These are phyloP conservation scores for Phialophora verrucosa DNA, from an alignment of 2,329 filamentous ascomycete species.

Conservation along the genomic window DNA sequence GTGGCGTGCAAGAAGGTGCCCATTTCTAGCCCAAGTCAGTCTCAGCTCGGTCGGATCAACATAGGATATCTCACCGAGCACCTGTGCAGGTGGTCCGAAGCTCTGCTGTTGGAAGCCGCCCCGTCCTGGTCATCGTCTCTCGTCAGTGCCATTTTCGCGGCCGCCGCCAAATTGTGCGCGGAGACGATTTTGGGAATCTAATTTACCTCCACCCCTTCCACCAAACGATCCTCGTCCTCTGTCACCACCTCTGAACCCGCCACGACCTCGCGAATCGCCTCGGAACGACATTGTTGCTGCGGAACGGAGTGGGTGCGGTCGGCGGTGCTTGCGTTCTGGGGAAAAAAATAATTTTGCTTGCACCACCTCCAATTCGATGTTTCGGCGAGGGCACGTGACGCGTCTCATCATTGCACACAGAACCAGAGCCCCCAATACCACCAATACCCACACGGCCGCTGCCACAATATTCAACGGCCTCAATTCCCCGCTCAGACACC, in stretches of 20 bases:
- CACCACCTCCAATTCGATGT: constrained; percentile 20
- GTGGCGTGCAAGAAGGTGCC: constrained; percentile 91
- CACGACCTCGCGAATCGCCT: constrained; percentile 59
- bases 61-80: constrained; percentile 57
- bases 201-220: constrained; percentile 50
- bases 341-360: constrained; percentile 30
- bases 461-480: constrained; percentile 26
- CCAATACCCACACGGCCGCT: constrained; percentile 4
- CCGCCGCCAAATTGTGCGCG: constrained; percentile 34
- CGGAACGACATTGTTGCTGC: constrained; percentile 66
- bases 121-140: constrained; percentile 49
- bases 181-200: constrained; percentile 42
- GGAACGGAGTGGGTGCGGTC: constrained; percentile 22
- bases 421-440: not conserved
- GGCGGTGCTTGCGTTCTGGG: constrained; percentile 15
- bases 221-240: constrained; percentile 57
- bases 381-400: constrained; percentile 31
- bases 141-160: constrained; percentile 32
- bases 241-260: constrained; percentile 58
- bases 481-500: constrained; percentile 22
- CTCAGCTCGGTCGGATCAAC: constrained; percentile 16
- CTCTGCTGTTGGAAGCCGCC: constrained; percentile 66
- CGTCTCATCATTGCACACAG: not conserved
- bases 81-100: constrained; percentile 66
- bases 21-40: constrained; percentile 70